A percentile compares a stretch with the other conserved stretches of the same genome.
Evolutionary conservation across 441 rosid genomes (phyloP).

Genomic region (Gossypium aridum): DNA sequence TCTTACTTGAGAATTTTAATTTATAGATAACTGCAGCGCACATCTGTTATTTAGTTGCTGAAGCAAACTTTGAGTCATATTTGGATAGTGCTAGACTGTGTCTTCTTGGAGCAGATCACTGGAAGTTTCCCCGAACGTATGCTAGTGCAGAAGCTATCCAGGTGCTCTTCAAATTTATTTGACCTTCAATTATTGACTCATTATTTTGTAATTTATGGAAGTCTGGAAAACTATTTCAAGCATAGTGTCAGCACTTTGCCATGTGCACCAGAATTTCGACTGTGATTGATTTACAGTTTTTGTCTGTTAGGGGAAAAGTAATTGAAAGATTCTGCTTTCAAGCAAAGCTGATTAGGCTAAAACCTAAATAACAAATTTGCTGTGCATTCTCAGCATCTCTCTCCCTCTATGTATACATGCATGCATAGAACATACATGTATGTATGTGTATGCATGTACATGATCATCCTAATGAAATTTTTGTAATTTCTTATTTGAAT

Average conservation of each 20-base stretch:
- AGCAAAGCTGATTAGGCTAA: not conserved
- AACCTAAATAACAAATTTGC: not conserved
- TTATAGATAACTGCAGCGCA: constrained; percentile 89
- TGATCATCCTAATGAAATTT: not conserved
- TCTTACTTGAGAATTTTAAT: constrained; percentile 8
- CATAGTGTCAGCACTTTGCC: constrained; percentile 6
- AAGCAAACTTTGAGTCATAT: constrained; percentile 88
- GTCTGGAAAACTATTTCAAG: not conserved
- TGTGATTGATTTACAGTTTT: not conserved
- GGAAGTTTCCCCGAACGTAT: constrained; percentile 86
- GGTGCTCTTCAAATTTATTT: constrained; percentile 37
- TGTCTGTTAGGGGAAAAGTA: not conserved
- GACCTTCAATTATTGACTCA: not conserved
- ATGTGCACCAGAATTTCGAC: not conserved
- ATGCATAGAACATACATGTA: not conserved
- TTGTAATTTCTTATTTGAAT: not conserved
- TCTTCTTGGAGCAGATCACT: constrained; percentile 95
- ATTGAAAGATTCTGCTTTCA: constrained; percentile 7
- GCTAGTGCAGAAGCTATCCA: constrained; percentile 93
- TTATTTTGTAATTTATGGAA: not conserved
- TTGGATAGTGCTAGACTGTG: constrained; percentile 92
- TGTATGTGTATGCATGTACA: not conserved
- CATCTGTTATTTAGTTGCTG: constrained; percentile 90
- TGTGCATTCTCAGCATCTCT: not conserved
- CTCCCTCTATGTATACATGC: not conserved